phyloP scores from a whole-genome alignment of 306 rosid species.

The Castanopsis chinensis region DNA sequence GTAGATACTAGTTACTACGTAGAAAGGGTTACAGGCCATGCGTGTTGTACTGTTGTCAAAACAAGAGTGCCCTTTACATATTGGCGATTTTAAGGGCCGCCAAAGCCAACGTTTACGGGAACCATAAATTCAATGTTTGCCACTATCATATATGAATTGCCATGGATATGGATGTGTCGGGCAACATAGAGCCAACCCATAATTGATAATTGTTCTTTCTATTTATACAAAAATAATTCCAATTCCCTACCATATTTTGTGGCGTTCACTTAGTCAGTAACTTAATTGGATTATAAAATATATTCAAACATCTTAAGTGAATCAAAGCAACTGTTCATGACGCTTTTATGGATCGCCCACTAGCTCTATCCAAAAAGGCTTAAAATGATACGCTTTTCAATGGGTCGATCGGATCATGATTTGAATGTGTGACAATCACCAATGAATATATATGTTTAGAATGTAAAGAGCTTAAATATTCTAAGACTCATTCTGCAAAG shows the following conservation, averaged over 20 bases:
- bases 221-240: neutral
- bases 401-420: neutral
- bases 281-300: neutral
- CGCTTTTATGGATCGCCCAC: neutral
- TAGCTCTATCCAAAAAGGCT: neutral
- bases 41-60: neutral
- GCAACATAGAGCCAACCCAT: neutral
- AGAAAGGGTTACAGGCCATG: neutral
- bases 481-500: too few species aligned
- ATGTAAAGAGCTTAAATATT: neutral
- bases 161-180: neutral
- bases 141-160: neutral
- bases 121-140: constrained; percentile 14
- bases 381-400: neutral
- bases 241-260: neutral
- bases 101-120: constrained; percentile 11
- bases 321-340: neutral
- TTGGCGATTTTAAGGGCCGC: neutral
- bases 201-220: neutral
- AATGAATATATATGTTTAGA: neutral
- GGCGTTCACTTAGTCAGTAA: neutral
- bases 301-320: neutral
- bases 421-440: neutral
- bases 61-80: neutral
- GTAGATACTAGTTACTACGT: too few species aligned